phyloP scores from a whole-genome alignment of 2,329 filamentous ascomycete species.

The Aspergillus quadricinctus region DNA sequence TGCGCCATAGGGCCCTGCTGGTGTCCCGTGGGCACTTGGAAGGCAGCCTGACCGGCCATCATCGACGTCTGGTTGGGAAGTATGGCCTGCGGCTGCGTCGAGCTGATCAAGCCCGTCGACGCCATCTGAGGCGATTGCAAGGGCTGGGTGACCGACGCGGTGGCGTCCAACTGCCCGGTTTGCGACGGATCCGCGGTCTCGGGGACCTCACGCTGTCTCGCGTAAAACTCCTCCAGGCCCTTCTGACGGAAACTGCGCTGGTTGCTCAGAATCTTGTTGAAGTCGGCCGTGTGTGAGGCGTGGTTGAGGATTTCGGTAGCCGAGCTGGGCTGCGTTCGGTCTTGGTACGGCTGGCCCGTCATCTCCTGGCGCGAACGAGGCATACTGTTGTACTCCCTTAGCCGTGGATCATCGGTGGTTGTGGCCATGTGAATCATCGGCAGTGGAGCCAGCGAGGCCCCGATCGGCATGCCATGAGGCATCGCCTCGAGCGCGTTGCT shows the following conservation, averaged over 20 bases:
- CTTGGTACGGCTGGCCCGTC: conserved; percentile 80
- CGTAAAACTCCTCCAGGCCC: conserved; percentile 78
- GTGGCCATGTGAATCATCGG: conserved; percentile 79
- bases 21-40: conserved; percentile 57
- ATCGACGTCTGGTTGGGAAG: conserved; percentile 43
- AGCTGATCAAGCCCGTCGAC: conserved; percentile 30
- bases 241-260: conserved; percentile 74
- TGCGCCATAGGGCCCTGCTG: conserved; percentile 50
- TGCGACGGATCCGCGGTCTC: conserved; percentile 38
- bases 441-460: conserved; percentile 67
- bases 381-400: conserved; percentile 78
- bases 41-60: conserved; percentile 54
- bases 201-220: conserved; percentile 74
- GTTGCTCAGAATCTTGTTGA: conserved; percentile 77
- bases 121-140: conserved; percentile 37
- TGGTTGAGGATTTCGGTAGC: conserved; percentile 78
- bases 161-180: conserved; percentile 27
- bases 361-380: conserved; percentile 86
- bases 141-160: conserved; percentile 34
- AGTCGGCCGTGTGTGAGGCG: conserved; percentile 83
- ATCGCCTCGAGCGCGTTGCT: conserved; percentile 68
- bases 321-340: conserved; percentile 72
- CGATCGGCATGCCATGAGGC: conserved; percentile 65
- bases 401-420: conserved; percentile 70
- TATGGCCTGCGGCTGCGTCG: conserved; percentile 31